Evolutionary conservation across 305 asterid genomes (phyloP).

Genomic region (Fraxinus sp.): DNA sequence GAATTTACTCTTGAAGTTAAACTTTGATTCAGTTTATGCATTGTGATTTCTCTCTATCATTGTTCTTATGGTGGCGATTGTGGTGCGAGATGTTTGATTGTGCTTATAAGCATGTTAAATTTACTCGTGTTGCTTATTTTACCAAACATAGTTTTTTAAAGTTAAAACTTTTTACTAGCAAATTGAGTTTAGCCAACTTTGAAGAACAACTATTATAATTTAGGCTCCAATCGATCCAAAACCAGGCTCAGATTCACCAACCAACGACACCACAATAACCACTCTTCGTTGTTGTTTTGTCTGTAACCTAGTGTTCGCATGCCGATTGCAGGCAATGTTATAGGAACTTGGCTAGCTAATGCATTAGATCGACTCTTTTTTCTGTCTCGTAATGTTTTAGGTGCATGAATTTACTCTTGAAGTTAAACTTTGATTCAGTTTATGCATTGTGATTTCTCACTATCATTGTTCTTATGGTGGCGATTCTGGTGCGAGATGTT

Average conservation of each 20-base stretch:
- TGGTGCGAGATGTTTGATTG: neutral
- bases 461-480: neutral
- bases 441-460: neutral
- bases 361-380: conserved; percentile 11
- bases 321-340: conserved; percentile 28
- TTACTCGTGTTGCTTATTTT: neutral
- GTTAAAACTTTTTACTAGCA: neutral
- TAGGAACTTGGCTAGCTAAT: conserved; percentile 32
- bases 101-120: neutral
- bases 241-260: no score
- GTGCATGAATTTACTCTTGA: conserved; percentile 17
- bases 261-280: no score
- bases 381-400: conserved; percentile 33
- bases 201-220: no score
- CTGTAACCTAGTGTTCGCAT: conserved; percentile 20
- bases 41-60: neutral
- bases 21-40: conserved; percentile 2
- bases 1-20: neutral
- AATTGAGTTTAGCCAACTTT: neutral
- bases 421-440: neutral
- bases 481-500: neutral
- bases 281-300: conserved; percentile 20
- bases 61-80: neutral
- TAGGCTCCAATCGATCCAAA: no score
- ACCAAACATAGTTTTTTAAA: neutral